Evolutionary conservation across 2,329 filamentous ascomycete species (phyloP), one percentile per base, ranked within the genome.

Genomic region (Didymellaceae sp.): DNA sequence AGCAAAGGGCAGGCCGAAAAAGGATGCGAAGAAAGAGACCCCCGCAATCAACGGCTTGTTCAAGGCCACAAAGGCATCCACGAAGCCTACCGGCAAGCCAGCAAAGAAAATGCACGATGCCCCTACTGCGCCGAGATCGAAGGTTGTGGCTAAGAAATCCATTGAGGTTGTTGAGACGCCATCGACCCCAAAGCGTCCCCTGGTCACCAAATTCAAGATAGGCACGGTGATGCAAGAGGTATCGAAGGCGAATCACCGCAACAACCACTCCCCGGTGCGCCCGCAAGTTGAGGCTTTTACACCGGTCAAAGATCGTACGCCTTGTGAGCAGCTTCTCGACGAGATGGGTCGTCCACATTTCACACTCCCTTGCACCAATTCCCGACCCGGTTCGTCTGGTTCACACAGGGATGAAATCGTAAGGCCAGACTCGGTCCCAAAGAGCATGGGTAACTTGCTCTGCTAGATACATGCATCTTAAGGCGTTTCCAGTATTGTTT

Each of bases 231-330:
- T 73, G 61, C 52, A 52, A 30, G 63, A 58, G 13, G 40, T 73
- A 14, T 67, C 70, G 8, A 52, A 60, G 11, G 59, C 59, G 6
- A 66, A 70, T 28, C 47, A 54, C n/a, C 67, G 69, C 20, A 68
- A 67, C 59, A 73, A 74, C 25, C 58, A 63, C 11, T 63, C 62
- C 2, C 65, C 65, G 7, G 52, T 60, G 20, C 62, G 65, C 3
- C 68, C 68, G 31, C 45, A 54, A n/a, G 31, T 70, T 4, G 68
- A 71, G 35, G 45, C 54, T 14, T 65, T 71, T 24, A 71, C 67
- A 16, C 66, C 66, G 2, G 47, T 56, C 28, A 69, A 67, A 45
- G 45, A 55, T n/a, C 62, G 64, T 17, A 66, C 65, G 16, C 57
- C 65, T 31, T 63, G 57, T 49, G 59, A 66, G 52, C 66, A 69